Evolutionary conservation across 306 rosid genomes (phyloP).

Genomic region (Cucurbita argyrosperma): DNA sequence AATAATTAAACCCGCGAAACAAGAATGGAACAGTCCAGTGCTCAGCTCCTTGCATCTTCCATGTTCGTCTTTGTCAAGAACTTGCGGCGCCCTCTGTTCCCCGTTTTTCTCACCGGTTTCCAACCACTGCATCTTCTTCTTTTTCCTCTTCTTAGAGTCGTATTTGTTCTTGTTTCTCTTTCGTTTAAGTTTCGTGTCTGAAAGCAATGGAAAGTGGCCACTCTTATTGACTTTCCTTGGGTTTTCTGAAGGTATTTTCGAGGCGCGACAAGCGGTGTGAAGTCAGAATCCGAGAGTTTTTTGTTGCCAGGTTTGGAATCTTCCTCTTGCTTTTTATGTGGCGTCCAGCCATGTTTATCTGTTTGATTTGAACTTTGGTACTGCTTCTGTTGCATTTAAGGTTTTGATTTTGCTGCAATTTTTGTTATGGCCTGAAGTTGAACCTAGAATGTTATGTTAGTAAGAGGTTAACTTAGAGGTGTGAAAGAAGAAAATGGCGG

Average conservation of each 20-base stretch:
- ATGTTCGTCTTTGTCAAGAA: no score
- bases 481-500: slow-evolving; percentile 10
- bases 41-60: not conserved
- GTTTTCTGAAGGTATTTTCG: not conserved
- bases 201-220: not conserved
- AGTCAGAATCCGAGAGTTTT: not conserved
- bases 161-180: not conserved
- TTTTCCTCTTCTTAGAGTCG: not conserved
- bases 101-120: no score
- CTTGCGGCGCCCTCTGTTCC: not conserved
- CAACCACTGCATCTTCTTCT: not conserved
- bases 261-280: not conserved
- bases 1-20: not conserved
- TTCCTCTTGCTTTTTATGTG: not conserved
- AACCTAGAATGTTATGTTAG: not conserved
- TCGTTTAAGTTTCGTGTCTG: not conserved
- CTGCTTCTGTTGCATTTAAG: not conserved
- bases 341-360: not conserved
- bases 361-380: no score
- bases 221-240: not conserved
- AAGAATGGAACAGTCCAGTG: not conserved
- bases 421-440: not conserved
- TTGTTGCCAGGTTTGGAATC: not conserved
- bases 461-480: slow-evolving; percentile 17
- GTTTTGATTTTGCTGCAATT: not conserved